Evolutionary conservation across 2,329 filamentous ascomycete genomes (phyloP).

Genomic region (Penicillium griseofulvum): DNA sequence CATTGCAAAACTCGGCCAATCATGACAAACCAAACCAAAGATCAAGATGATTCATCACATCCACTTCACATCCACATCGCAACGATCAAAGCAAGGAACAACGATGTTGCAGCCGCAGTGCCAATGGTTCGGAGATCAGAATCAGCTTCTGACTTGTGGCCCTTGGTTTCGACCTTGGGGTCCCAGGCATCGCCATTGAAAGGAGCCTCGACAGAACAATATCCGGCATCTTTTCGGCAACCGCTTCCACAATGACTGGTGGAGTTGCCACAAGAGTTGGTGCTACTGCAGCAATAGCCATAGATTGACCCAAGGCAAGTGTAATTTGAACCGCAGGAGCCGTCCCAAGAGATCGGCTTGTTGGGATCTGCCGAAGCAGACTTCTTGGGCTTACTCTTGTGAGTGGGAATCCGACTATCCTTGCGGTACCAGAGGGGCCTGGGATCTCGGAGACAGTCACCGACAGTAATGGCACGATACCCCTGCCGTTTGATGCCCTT

Average conservation of each 20-base stretch:
- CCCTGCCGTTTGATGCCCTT: slow-evolving; percentile 28
- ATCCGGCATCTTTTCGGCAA: slow-evolving; percentile 31
- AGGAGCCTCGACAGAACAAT: slow-evolving; percentile 24
- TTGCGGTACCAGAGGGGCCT: slow-evolving; percentile 43
- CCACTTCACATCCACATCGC: slow-evolving; percentile 22
- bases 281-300: slow-evolving; percentile 33
- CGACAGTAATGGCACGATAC: slow-evolving; percentile 43
- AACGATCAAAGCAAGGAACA: slow-evolving; percentile 22
- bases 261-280: slow-evolving; percentile 32
- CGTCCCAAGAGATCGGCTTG: slow-evolving; percentile 31
- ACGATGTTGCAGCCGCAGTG: slow-evolving; percentile 19
- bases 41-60: slow-evolving; percentile 11
- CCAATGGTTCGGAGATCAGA: slow-evolving; percentile 18
- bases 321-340: slow-evolving; percentile 35
- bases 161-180: slow-evolving; percentile 7
- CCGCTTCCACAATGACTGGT: slow-evolving; percentile 31
- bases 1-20: slow-evolving; percentile 1
- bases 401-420: slow-evolving; percentile 28
- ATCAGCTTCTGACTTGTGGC: slow-evolving; percentile 18
- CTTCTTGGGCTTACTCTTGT: slow-evolving; percentile 14
- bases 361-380: slow-evolving; percentile 14
- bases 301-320: slow-evolving; percentile 37
- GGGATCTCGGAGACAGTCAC: slow-evolving; percentile 43
- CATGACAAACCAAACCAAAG: neutral
- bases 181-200: slow-evolving; percentile 23